Base-by-base conservation (phyloP, 2,329 filamentous ascomycete species). In the Venturia aucupariae region DNA sequence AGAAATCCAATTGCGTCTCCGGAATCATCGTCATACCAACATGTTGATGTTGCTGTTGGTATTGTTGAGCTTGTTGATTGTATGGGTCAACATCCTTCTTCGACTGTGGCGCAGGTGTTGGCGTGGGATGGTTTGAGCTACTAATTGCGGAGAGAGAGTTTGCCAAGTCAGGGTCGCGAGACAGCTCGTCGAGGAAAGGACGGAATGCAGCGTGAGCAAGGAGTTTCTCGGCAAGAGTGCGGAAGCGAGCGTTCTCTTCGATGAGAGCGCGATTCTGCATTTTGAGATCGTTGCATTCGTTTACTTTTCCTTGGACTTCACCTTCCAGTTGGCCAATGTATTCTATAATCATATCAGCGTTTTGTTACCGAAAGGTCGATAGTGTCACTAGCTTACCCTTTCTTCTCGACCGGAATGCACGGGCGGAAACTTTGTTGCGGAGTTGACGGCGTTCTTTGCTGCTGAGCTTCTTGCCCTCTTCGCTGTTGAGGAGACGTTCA, bases 401-500 rank as follows among this genome's bases (percentile, higher is more conserved):
- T 82, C 94, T 89, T 71, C 94, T 84, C n/a, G 92, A 97, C 65
- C 94, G 89, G 86, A 99, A 99, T 62, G 93, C 93, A 70, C 94
- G 90, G 67, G 94, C 94, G 51, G 94, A 99, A 4, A 99, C 94
- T 79, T 99, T 99, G 84, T 99, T 99, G 68, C 94, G 86, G n/a
- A 99, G 84, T 77, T 97, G 94, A 69, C 94, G 88, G 66, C 94
- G 88, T 78, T 97, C 92, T 80, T 97, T 97, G 81, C 91, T 96
- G 77, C 88, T 94, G n/a, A 99, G 84, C 81, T 97, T 97, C 87
- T 99, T 99, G 71, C 93, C 94, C 78, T 97, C 93, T 72, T 99
- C 94, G 67, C 92, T 97, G n/a, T 91, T 91, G 60, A 97, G 82
- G 11, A 97, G 82, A 69, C 90, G 85, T 81, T 97, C 94, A 71